Base-by-base conservation (phyloP, 805 yeast genomes). In the Ogataea salicorniae region DNA sequence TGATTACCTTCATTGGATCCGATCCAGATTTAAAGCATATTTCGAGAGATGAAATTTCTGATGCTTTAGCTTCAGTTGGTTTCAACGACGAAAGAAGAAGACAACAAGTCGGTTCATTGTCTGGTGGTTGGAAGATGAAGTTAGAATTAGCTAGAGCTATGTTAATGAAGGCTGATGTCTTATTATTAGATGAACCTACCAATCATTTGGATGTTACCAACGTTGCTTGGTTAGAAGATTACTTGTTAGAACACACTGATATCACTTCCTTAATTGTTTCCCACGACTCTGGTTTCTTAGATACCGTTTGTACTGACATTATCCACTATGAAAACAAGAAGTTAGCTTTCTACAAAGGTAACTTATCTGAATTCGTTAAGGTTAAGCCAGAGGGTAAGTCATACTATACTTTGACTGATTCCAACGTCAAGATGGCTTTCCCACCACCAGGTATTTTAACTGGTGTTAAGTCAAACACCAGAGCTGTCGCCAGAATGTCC, bases 61-160 rank as follows among this genome's bases (percentile, higher is more conserved):
- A 62, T 1, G 97, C 96, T 26, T 76, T 92, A 50, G 81, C 72
- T 41, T 80, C 80, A 43, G 98, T 92, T 67, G 98, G 98, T 2
- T 92, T 92, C 68, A 84, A 94, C 56, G 94, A 85, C 47, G 92
- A 84, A 63, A 83, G 97, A 73, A 80, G 95, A 66, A 78, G 79
- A 31, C 97, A 91, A 71, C 79, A 87, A 41, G 97, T 94, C 48
- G 97, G 97, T 37, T 87, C 97, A 2, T 74, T 92, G 50, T 88
- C 97, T 39, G 99, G 99, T 70, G 99, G 99, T 69, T 92, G 99
- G 99, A 94, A 94, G 72, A 92, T 92, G 99, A 92, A 92, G 73
- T 79, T 92, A 58, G 98, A 91, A 71, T 76, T 92, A 62, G 99
- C 98, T n/a, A 84, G 97, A 73, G 99, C 98, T 35, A 91, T 92